A percentile compares a stretch with the other conserved stretches of the same genome.
Evolutionary conservation across 352 stramenopile genomes (phyloP).

Genomic region (Thraustochytrium striatum): DNA sequence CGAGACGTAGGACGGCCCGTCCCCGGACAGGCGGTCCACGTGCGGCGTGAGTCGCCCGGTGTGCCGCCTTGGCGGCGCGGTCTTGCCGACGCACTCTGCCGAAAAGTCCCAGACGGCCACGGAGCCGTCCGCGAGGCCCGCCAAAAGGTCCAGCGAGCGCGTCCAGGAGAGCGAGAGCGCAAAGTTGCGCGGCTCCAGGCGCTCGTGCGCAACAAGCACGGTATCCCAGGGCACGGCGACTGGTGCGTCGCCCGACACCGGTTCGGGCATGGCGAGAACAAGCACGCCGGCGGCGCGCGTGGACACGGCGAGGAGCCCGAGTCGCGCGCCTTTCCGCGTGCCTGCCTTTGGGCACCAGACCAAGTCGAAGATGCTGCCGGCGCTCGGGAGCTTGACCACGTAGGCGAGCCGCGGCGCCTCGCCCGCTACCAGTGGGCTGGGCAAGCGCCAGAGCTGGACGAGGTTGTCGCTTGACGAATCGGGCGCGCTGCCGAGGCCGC

Average conservation of each 20-base stretch:
- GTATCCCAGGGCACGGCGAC: not conserved
- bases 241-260: no score
- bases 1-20: not conserved
- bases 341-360: not conserved
- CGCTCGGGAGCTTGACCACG: not conserved
- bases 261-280: not conserved
- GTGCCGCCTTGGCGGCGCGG: not conserved
- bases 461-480: not conserved
- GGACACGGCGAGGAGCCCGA: not conserved
- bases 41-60: not conserved
- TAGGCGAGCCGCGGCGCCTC: not conserved
- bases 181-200: not conserved
- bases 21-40: not conserved
- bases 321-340: not conserved
- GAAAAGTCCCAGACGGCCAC: not conserved
- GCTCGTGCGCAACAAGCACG: not conserved
- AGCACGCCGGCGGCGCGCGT: not conserved
- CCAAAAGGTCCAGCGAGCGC: not conserved
- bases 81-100: not conserved
- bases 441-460: not conserved
- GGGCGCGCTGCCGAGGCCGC: not conserved
- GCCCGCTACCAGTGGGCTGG: no score
- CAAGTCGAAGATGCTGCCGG: not conserved
- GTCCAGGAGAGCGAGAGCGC: not conserved
- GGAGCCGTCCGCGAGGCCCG: not conserved